Conservation (phyloP, 1,284 basidiomycete species). For the Puccinia coronata region DNA sequence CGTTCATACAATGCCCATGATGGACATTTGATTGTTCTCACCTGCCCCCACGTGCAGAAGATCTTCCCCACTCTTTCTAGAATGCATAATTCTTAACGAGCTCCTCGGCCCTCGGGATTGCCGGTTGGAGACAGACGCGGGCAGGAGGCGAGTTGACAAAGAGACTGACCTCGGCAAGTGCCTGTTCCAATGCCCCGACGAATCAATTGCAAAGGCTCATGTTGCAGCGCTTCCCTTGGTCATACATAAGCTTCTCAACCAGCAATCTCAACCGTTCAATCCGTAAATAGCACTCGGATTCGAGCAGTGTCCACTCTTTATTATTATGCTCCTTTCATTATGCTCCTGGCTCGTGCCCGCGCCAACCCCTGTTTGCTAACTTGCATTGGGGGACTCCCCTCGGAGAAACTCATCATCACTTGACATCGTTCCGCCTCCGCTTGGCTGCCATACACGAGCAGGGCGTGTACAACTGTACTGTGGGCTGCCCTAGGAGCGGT, state of each 20-base stretch:
- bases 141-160: background rate
- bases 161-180: conserved; percentile 4
- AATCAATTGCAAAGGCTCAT: background rate
- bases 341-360: background rate
- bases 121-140: background rate
- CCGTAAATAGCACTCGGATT: background rate
- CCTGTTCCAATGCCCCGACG: background rate
- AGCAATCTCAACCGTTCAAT: background rate
- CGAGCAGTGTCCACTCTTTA: background rate
- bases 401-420: background rate
- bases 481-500: background rate
- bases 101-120: background rate
- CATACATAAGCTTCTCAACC: background rate
- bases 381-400: conserved; percentile 1
- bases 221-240: background rate
- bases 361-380: too few species aligned
- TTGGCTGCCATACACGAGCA: background rate
- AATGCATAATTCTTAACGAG: background rate
- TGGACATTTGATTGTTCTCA: too few species aligned
- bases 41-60: background rate
- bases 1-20: too few species aligned
- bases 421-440: background rate
- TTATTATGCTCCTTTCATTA: background rate
- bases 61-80: background rate
- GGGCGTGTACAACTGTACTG: background rate